Conservation (phyloP, 73 alveolate species). For the Paramecium biaurelia region DNA sequence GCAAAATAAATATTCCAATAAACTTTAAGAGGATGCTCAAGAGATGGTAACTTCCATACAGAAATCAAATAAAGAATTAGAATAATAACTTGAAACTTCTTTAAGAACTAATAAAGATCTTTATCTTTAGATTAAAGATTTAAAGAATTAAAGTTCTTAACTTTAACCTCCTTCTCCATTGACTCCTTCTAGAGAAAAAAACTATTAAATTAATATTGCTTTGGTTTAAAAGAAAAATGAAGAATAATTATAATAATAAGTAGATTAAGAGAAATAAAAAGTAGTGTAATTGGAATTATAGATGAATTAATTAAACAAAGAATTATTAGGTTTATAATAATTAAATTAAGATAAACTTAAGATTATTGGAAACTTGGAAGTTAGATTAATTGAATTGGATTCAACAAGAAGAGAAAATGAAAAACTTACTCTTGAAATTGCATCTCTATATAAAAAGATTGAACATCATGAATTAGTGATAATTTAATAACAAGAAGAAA, state of each 20-base stretch:
- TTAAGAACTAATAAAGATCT: background rate
- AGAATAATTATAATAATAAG: background rate
- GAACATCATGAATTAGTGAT: conserved; percentile 9
- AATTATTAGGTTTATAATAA: background rate
- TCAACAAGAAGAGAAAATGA: background rate
- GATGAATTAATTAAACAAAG: background rate
- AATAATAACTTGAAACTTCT: background rate
- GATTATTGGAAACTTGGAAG: background rate
- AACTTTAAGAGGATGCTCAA: background rate
- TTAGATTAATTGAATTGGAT: background rate
- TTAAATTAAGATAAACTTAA: background rate
- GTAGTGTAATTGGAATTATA: background rate
- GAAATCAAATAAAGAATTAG: background rate
- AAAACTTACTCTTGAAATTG: background rate
- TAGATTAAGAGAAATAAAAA: background rate
- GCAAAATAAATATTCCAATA: background rate
- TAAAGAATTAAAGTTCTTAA: background rate
- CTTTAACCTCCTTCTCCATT: background rate
- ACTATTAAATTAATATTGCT: background rate
- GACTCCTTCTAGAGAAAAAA: background rate
- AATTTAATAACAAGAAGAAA: background rate
- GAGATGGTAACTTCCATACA: background rate
- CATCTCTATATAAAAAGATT: background rate
- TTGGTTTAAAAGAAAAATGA: background rate
- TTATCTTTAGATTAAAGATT: background rate